Base-by-base conservation (phyloP, 805 yeast genomes). In the Yarrowia sp. region DNA sequence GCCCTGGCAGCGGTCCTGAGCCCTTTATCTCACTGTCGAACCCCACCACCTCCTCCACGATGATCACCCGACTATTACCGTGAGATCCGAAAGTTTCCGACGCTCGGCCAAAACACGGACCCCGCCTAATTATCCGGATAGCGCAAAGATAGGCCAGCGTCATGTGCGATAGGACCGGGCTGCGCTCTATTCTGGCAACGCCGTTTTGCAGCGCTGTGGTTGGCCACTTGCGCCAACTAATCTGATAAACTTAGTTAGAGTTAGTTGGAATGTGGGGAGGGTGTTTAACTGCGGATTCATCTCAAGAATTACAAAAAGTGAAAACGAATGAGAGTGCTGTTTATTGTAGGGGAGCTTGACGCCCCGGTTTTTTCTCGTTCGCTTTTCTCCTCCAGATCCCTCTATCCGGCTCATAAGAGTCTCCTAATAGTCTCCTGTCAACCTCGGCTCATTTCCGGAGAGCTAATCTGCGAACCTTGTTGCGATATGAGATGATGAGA, bases 361-460 rank as follows among this genome's bases (percentile, higher is more conserved):
- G n/a, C n/a, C n/a, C 10, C 38, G 10, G 38, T 12, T 36, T 4
- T 4, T 36, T 3, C 3, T 10, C 13, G 38, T 10, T 34, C 38
- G 13, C 13, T 34, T 34, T 34, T 9, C 9, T 33, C 6, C 36
- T 6, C 36, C 36, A 33, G n/a, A 36, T 12, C 38, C 38, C 38
- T 36, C 38, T 9, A 36, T 36, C 38, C 13, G 9, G 9, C 36
- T 33, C 36, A 33, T 33, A 9, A 33, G 9, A 33, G n/a, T n/a
- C n/a, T n/a, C n/a, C n/a, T 33, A 33, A 33, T 9, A 7, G 9
- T 7, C 9, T 9, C 36, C 9, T 33, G 38, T 10, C 43, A 4
- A 10, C 46, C 61, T 55, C 61, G 61, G 61, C 46, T 20, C 61
- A 39, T 39, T 55, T 55, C 46, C 61, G 61, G 61, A 55, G 61